A percentile compares a stretch with the other conserved stretches of the same genome.
These are phyloP conservation scores for Cyamopsis tetragonoloba DNA, from an alignment of 306 rosid genomes.

Conservation along the genomic window DNA sequence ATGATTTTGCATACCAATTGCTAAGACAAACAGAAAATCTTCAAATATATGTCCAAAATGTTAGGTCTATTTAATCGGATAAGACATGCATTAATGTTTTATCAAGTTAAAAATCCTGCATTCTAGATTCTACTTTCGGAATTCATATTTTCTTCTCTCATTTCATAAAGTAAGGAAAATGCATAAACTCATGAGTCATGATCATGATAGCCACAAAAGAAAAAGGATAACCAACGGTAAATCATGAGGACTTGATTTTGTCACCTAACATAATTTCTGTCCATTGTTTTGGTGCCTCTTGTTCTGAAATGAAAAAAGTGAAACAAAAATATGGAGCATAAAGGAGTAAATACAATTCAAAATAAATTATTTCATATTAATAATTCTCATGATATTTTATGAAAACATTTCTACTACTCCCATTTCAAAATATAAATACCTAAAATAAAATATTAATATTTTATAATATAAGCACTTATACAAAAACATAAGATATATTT, in stretches of 20 bases:
- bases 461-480: no score
- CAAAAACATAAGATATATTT: no score
- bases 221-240: neutral
- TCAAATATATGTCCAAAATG: neutral
- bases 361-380: neutral
- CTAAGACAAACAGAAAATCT: neutral
- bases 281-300: neutral
- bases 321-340: neutral
- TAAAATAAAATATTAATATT: no score
- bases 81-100: neutral
- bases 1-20: neutral
- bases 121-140: slow-evolving; percentile 2
- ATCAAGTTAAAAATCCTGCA: neutral
- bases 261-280: neutral
- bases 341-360: neutral
- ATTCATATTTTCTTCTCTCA: neutral
- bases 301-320: neutral
- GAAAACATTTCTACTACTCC: neutral
- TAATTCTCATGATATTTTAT: neutral
- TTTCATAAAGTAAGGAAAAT: neutral
- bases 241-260: neutral
- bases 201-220: neutral
- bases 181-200: neutral
- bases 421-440: no score
- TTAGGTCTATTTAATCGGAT: neutral